Percentiles rank a stretch among this genome's conserved stretches.
Conservation (phyloP, 345 rosid species). For the Camelina sativa region DNA sequence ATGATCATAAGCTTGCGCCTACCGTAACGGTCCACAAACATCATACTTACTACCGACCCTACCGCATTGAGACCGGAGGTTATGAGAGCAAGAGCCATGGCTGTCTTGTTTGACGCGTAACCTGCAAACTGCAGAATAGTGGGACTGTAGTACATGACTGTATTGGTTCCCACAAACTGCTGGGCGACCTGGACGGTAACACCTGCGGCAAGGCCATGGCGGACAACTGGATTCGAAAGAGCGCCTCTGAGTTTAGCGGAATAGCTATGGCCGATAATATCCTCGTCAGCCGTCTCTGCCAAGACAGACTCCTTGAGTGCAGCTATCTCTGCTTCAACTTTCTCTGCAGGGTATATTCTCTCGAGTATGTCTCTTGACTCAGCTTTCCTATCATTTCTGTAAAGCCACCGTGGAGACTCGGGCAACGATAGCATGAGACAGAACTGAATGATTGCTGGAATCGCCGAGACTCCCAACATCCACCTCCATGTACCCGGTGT, state of each 20-base stretch:
- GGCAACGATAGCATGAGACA: slow-evolving; percentile 71
- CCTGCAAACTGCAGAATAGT: slow-evolving; percentile 87
- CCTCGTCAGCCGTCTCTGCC: slow-evolving; percentile 63
- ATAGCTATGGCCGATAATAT: slow-evolving; percentile 48
- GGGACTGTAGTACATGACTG: slow-evolving; percentile 86
- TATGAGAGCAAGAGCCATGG: slow-evolving; percentile 71
- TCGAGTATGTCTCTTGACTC: slow-evolving; percentile 68
- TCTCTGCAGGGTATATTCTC: slow-evolving; percentile 62
- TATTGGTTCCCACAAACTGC: slow-evolving; percentile 87
- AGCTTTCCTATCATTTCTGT: slow-evolving; percentile 49
- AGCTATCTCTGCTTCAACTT: slow-evolving; percentile 61
- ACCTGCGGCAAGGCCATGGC: slow-evolving; percentile 81
- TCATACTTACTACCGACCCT: slow-evolving; percentile 74
- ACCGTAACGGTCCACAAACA: slow-evolving; percentile 73
- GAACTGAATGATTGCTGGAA: slow-evolving; percentile 69
- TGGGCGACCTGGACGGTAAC: slow-evolving; percentile 88
- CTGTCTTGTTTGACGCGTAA: slow-evolving; percentile 75
- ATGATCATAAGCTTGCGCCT: slow-evolving; percentile 73
- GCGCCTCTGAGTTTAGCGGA: slow-evolving; percentile 68
- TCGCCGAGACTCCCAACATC: slow-evolving; percentile 83
- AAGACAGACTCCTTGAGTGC: slow-evolving; percentile 52
- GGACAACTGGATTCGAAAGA: slow-evolving; percentile 46
- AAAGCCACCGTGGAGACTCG: slow-evolving; percentile 91
- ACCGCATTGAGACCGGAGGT: slow-evolving; percentile 83
- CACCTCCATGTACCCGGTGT: slow-evolving; percentile 84